These are phyloP conservation scores for Termitomyces sp. DNA, from an alignment of 768 basidiomycete species.

Conservation along the genomic window DNA sequence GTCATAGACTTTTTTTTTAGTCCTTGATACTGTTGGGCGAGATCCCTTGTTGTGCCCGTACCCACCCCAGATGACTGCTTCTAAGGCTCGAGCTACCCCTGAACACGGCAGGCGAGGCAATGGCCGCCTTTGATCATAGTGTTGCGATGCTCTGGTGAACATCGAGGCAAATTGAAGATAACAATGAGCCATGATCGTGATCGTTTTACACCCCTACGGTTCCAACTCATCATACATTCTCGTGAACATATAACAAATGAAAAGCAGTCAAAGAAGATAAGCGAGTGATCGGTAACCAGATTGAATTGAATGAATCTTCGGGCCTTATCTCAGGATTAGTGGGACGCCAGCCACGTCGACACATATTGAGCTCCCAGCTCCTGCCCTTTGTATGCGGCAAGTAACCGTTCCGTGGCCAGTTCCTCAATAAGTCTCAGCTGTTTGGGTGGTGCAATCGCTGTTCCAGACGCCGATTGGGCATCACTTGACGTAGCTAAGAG, in stretches of 20 bases:
- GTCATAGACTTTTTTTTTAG: too few species aligned
- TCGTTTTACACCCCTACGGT: too few species aligned
- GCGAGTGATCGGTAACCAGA: background rate
- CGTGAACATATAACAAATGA: background rate
- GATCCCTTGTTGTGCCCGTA: too few species aligned
- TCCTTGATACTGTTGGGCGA: too few species aligned
- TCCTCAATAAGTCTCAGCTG: constrained; percentile 58
- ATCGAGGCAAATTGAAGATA: too few species aligned
- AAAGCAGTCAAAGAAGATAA: background rate
- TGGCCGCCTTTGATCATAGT: too few species aligned
- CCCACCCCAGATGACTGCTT: too few species aligned
- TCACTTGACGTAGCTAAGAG: constrained; percentile 35
- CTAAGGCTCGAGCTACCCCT: too few species aligned
- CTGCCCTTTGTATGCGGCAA: constrained; percentile 53
- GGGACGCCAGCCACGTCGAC: constrained; percentile 19
- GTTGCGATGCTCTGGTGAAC: too few species aligned
- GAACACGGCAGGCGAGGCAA: too few species aligned
- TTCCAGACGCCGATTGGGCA: constrained; percentile 50
- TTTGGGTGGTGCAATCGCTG: constrained; percentile 41
- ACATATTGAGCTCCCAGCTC: constrained; percentile 36
- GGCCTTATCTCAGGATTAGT: background rate
- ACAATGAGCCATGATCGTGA: too few species aligned
- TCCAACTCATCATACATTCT: too few species aligned
- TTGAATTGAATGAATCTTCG: background rate
- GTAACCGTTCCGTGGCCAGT: constrained; percentile 65